A percentile compares a stretch with the other conserved stretches of the same genome.
Evolutionary conservation across 257 asterid species (phyloP).

Genomic region (Knoxia roxburghii): DNA sequence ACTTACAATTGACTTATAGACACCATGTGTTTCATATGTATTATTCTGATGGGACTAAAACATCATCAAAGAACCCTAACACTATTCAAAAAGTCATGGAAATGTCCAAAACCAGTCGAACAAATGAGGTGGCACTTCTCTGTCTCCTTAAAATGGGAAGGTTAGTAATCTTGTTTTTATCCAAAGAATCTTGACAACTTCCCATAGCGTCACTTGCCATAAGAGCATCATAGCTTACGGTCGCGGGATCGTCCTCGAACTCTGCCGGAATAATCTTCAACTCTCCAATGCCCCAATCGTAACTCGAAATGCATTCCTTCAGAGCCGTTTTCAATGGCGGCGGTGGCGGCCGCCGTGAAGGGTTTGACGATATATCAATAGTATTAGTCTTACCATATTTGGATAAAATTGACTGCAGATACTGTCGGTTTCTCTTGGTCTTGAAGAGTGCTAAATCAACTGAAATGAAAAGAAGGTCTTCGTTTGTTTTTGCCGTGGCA

Average conservation of each 20-base stretch:
- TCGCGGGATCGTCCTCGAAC: slow-evolving; percentile 8
- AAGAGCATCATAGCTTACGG: slow-evolving; percentile 4
- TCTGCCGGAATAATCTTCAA: not conserved
- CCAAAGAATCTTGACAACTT: slow-evolving; percentile 6
- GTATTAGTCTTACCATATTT: not conserved
- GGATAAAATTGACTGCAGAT: not conserved
- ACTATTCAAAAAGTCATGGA: not conserved
- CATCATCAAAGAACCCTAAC: no score
- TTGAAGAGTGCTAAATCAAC: slow-evolving; percentile 4
- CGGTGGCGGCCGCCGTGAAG: not conserved
- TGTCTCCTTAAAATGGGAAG: not conserved
- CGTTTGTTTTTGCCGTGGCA: not conserved
- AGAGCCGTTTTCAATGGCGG: not conserved
- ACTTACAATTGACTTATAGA: no score
- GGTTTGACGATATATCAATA: no score
- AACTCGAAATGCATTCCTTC: slow-evolving; percentile 1
- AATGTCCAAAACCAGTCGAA: not conserved
- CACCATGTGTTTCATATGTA: no score
- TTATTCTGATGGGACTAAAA: no score
- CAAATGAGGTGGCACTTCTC: not conserved
- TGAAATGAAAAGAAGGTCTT: not conserved
- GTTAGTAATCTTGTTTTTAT: not conserved
- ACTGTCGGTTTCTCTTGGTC: not conserved
- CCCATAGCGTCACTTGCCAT: slow-evolving; percentile 4
- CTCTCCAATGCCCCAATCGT: not conserved